A percentile compares a stretch with the other conserved stretches of the same genome.
Conservation (phyloP, 2,329 filamentous ascomycete genomes). For the Pseudogymnoascus sp. region DNA sequence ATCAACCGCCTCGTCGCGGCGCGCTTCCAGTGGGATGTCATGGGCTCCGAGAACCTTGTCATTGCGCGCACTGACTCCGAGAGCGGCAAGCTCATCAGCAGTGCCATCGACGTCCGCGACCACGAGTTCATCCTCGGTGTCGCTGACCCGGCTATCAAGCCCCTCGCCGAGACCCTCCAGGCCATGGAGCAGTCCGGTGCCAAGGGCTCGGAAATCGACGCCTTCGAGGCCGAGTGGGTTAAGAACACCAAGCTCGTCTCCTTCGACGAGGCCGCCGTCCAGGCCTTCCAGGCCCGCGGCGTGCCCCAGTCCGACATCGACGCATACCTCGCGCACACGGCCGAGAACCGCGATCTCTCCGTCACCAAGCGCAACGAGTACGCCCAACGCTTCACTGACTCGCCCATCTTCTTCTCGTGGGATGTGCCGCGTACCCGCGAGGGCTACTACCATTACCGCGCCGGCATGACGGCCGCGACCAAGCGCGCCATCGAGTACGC, state of each 20-base stretch:
- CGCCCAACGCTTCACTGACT: slow-evolving; percentile 56
- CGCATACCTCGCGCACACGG: slow-evolving; percentile 56
- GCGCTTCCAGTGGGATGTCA: slow-evolving; percentile 96
- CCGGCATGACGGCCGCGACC: slow-evolving; percentile 76
- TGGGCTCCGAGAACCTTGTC: slow-evolving; percentile 91
- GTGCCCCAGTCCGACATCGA: slow-evolving; percentile 56
- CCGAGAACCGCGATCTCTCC: slow-evolving; percentile 62
- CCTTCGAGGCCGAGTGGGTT: slow-evolving; percentile 81
- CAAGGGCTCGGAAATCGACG: slow-evolving; percentile 70
- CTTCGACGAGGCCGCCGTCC: slow-evolving; percentile 82
- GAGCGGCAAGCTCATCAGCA: slow-evolving; percentile 82
- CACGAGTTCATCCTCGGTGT: slow-evolving; percentile 95
- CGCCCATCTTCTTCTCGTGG: slow-evolving; percentile 74
- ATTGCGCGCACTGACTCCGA: slow-evolving; percentile 95
- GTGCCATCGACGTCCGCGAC: slow-evolving; percentile 85
- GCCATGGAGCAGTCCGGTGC: slow-evolving; percentile 80
- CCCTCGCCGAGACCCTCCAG: slow-evolving; percentile 81
- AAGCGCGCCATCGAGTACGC: slow-evolving; percentile 90
- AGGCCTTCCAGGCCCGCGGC: slow-evolving; percentile 61
- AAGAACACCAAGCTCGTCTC: slow-evolving; percentile 77
- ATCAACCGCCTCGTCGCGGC: slow-evolving; percentile 90
- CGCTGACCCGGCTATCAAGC: slow-evolving; percentile 62
- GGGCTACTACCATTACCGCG: slow-evolving; percentile 85
- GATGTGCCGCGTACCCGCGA: slow-evolving; percentile 89
- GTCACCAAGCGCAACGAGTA: slow-evolving; percentile 69